Base-by-base conservation (phyloP, 805 yeast species). In the Babjeviella inositovora region DNA sequence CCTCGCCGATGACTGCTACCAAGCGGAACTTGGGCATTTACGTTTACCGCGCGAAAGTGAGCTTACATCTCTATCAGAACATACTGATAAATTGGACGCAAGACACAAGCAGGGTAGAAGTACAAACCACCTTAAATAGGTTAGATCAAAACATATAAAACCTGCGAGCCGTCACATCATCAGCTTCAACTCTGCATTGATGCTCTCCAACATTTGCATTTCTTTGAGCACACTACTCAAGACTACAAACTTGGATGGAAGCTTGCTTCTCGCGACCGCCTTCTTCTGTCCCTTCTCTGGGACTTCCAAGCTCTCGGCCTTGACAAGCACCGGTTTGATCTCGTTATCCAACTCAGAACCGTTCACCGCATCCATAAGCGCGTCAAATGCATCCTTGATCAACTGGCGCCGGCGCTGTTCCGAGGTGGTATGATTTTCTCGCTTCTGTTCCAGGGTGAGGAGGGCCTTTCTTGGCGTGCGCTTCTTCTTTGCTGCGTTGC, bases 391-490 rank as follows among this genome's bases (percentile, higher is more conserved):
- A 8, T 35, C 38, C 26, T 46, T 50, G 13, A 55, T 53, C 25
- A 40, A 33, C 18, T 38, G 33, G 20, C 61, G 35, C 15, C 61
- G 34, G 26, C 39, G 41, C 30, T 53, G 56, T 32, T 54, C 61
- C 13, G 52, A 43, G 12, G 42, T 34, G 7, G 53, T 45, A 32
- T 54, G 61, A 24, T 47, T 41, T 15, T 32, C 23, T 21, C 53
- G 35, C 26, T 44, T 49, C 28, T 54, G 54, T 20, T 46, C 41
- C 20, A 38, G 41, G 5, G 43, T 27, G 13, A 51, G 38, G 10
- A 38, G 26, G 5, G 35, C 38, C 22, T 33, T 37, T 20, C 22
- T 21, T 22, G 9, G 9, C 12, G 10, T 13, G 22, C 11, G 8
- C 14, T 6, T 6, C 18, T 11, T 8, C 14, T 13, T 21, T 15